Percentiles rank a stretch among this genome's conserved stretches.
Conservation (phyloP, 371 early-diverging fungal species). For the Lichtheimia hyalospora region DNA sequence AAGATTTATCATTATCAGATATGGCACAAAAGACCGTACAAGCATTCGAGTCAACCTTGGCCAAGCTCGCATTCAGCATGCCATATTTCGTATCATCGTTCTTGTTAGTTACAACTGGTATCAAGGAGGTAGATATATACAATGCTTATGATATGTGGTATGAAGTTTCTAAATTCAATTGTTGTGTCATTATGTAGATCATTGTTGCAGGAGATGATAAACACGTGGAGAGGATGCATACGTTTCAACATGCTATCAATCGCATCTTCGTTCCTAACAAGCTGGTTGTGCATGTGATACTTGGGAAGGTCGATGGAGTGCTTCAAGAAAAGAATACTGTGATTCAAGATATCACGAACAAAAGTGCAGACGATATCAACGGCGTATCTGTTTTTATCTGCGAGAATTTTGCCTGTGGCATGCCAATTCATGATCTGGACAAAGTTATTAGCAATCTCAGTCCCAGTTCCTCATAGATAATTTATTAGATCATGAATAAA, state of each 20-base stretch:
- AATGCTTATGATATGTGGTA: too few relatives aligned
- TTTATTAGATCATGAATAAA: too few relatives aligned
- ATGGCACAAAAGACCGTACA: constrained; percentile 36
- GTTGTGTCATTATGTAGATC: constrained; percentile 22
- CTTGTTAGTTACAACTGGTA: constrained; percentile 31
- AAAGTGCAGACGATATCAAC: constrained; percentile 4
- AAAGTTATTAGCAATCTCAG: background rate
- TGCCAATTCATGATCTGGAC: constrained; percentile 32
- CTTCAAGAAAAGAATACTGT: constrained; percentile 25
- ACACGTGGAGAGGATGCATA: constrained; percentile 6
- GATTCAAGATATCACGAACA: constrained; percentile 21
- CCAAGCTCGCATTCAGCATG: constrained; percentile 38
- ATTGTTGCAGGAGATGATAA: constrained; percentile 34
- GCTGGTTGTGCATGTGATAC: constrained; percentile 19
- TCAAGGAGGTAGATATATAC: constrained; percentile 42
- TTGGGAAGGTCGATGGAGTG: constrained; percentile 16
- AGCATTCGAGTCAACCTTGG: constrained; percentile 28
- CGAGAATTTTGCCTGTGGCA: constrained; percentile 51
- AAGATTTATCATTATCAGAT: constrained; percentile 17
- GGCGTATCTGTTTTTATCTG: constrained; percentile 32
- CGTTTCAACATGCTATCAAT: constrained; percentile 21
- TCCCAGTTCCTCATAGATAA: too few relatives aligned
- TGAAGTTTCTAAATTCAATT: too few relatives aligned
- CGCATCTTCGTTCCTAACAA: constrained; percentile 39
- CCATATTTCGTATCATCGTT: constrained; percentile 40